Conservation (phyloP, 768 basidiomycete species). For the Hortiboletus flavorubellus region DNA sequence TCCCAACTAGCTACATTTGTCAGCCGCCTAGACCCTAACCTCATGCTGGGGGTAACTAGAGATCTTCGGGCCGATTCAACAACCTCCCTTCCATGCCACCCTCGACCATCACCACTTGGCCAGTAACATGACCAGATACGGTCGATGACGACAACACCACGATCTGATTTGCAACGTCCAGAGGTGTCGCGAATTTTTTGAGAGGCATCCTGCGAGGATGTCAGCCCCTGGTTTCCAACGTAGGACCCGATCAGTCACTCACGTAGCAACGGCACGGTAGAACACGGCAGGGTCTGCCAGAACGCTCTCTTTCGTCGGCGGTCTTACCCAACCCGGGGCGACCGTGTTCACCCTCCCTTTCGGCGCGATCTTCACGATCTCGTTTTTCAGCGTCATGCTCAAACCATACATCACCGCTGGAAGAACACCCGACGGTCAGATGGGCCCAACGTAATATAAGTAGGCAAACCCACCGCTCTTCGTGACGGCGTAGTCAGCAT, state of each 20-base stretch:
- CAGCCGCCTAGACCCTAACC: conserved; percentile 27
- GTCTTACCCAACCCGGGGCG: conserved; percentile 66
- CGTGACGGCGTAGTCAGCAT: conserved; percentile 63
- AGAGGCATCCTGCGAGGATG: conserved; percentile 52
- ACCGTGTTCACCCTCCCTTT: conserved; percentile 67
- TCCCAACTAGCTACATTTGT: conserved; percentile 10
- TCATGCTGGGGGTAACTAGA: conserved; percentile 12
- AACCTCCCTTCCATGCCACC: conserved; percentile 79
- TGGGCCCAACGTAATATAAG: neutral
- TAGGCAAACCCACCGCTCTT: conserved; percentile 56
- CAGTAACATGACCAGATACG: conserved; percentile 68
- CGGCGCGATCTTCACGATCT: conserved; percentile 74
- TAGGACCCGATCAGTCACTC: conserved; percentile 18
- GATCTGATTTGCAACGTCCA: conserved; percentile 65
- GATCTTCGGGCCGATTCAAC: conserved; percentile 40
- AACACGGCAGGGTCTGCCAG: conserved; percentile 53
- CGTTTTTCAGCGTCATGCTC: conserved; percentile 68
- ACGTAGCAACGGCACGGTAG: conserved; percentile 68
- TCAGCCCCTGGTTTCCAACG: neutral
- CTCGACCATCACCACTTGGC: conserved; percentile 66
- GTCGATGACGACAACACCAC: conserved; percentile 55
- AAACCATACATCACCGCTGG: conserved; percentile 73
- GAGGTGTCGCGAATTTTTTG: conserved; percentile 60
- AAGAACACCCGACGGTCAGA: neutral
- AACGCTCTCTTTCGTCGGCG: conserved; percentile 57